Conservation (phyloP, 169 alveolate species). For the Plasmodium blacklocki region DNA sequence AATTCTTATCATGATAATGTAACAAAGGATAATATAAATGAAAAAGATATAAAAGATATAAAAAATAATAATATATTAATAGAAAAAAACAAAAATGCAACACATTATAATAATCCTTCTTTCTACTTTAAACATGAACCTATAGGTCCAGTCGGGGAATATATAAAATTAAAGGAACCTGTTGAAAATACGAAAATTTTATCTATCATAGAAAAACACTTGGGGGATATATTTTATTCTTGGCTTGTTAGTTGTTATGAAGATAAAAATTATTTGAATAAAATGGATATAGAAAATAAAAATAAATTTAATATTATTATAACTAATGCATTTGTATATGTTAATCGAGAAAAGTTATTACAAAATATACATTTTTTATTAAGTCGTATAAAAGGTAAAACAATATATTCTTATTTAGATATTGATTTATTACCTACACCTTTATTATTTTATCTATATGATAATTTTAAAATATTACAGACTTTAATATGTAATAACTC, state of each 20-base stretch:
- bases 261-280: constrained; percentile 52
- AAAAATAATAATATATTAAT: not conserved
- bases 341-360: constrained; percentile 24
- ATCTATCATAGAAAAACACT: constrained; percentile 62
- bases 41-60: not conserved
- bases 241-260: constrained; percentile 76
- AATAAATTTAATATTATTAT: constrained; percentile 35
- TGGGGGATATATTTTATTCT: constrained; percentile 58
- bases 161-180: constrained; percentile 28
- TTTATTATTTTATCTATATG: constrained; percentile 57
- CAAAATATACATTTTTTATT: constrained; percentile 30
- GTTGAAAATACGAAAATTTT: constrained; percentile 23
- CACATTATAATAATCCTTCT: not conserved
- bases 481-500: constrained; percentile 64
- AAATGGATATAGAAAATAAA: constrained; percentile 18
- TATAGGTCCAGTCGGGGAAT: constrained; percentile 73
- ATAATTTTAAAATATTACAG: constrained; percentile 48
- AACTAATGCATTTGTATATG: constrained; percentile 67
- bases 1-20: not conserved
- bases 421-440: constrained; percentile 47
- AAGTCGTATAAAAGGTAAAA: constrained; percentile 36
- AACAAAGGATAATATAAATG: not conserved
- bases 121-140: constrained; percentile 55
- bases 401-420: constrained; percentile 57
- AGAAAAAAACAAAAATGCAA: not conserved